Evolutionary conservation across 305 asterid species (phyloP).

Genomic region (Stenogyne calaminthoides): DNA sequence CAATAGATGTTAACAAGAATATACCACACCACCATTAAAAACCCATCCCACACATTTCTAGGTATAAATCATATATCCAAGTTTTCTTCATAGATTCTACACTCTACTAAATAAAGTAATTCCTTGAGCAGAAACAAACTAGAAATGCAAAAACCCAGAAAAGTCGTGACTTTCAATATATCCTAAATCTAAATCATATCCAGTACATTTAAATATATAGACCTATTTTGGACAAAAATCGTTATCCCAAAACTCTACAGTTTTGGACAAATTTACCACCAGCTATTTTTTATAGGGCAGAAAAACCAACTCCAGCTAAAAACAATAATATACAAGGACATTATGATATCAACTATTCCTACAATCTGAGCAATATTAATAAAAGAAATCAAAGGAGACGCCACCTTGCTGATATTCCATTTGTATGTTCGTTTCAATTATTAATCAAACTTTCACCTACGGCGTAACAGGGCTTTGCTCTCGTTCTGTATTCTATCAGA

Average conservation of each 20-base stretch:
- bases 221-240: too few species aligned
- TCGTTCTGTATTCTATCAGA: slow-evolving; percentile 82
- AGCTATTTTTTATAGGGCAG: slow-evolving; percentile 8
- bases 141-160: too few species aligned
- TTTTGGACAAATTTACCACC: slow-evolving; percentile 38
- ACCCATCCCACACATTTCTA: too few species aligned
- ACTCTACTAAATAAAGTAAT: too few species aligned
- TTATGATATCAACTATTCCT: slow-evolving; percentile 32
- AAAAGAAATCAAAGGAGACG: neutral
- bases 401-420: neutral
- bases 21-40: too few species aligned
- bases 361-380: slow-evolving; percentile 10
- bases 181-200: too few species aligned
- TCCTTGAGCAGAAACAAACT: too few species aligned
- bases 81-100: too few species aligned
- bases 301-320: slow-evolving; percentile 24
- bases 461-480: slow-evolving; percentile 80
- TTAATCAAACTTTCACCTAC: neutral
- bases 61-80: too few species aligned
- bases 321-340: slow-evolving; percentile 42
- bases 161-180: too few species aligned
- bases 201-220: neutral
- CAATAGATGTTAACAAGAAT: too few species aligned
- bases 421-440: neutral
- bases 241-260: slow-evolving; percentile 32